Evolutionary conservation across 805 yeast genomes (phyloP).

Genomic region (Starmerella floricola): DNA sequence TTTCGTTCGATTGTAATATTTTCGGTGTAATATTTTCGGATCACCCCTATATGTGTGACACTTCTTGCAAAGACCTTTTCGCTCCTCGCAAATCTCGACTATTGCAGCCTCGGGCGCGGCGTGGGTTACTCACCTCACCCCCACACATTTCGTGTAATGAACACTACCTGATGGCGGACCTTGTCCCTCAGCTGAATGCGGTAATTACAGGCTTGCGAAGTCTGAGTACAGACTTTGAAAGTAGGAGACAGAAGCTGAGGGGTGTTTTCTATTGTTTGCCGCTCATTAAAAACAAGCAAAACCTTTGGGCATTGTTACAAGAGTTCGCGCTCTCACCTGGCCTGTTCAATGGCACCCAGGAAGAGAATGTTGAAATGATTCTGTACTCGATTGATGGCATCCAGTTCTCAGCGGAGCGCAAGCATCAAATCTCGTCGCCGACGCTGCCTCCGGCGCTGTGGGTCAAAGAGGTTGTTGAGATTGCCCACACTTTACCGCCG

Average conservation of each 20-base stretch:
- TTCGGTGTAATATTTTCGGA: no score
- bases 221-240: neutral
- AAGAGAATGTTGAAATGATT: conserved; percentile 1
- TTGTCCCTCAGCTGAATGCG: conserved; percentile 5
- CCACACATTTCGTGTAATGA: no score
- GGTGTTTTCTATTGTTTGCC: conserved; percentile 17
- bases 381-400: conserved; percentile 17
- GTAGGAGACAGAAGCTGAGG: conserved; percentile 6
- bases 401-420: conserved; percentile 16
- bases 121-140: no score
- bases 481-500: conserved; percentile 9
- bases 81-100: no score
- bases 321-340: conserved; percentile 12
- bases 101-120: no score
- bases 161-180: conserved; percentile 3
- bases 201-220: conserved; percentile 5
- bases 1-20: no score
- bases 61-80: no score
- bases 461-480: conserved; percentile 1
- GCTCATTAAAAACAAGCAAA: conserved; percentile 18
- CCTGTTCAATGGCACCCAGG: neutral
- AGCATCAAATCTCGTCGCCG: conserved; percentile 18
- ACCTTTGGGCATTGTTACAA: conserved; percentile 15
- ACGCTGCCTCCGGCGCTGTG: conserved; percentile 15
- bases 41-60: no score